Percentiles rank a stretch among this genome's conserved stretches.
These are phyloP conservation scores for Leccinum disarticulatum DNA, from an alignment of 768 basidiomycete genomes.

Conservation along the genomic window DNA sequence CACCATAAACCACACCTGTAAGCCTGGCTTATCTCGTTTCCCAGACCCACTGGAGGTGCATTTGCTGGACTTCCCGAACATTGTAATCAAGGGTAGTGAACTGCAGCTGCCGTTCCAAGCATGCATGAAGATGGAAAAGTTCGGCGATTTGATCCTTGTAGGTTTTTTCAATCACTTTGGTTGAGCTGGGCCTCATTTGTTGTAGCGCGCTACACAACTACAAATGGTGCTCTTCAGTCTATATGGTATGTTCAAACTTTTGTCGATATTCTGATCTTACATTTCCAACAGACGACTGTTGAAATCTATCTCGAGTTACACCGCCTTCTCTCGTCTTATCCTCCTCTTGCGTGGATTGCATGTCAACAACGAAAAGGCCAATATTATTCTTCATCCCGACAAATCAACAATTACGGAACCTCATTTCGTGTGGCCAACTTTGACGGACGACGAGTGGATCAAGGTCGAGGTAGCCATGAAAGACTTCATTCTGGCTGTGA, in stretches of 20 bases:
- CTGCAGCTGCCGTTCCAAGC: constrained; percentile 99
- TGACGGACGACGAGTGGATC: constrained; percentile 96
- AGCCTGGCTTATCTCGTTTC: constrained; percentile 6
- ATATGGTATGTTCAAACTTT: constrained; percentile 55
- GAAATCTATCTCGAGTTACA: constrained; percentile 98
- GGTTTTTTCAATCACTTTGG: constrained; percentile 13
- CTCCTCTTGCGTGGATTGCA: constrained; percentile 95
- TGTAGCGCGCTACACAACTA: constrained; percentile 90
- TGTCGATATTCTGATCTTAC: constrained; percentile 8
- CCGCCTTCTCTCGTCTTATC: constrained; percentile 97
- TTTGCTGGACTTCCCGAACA: constrained; percentile 99
- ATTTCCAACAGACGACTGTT: constrained; percentile 79
- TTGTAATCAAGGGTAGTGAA: constrained; percentile 99
- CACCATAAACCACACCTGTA: neutral
- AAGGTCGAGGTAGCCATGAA: constrained; percentile 99
- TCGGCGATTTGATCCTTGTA: constrained; percentile 93
- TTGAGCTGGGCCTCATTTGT: neutral
- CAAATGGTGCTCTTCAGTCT: constrained; percentile 99
- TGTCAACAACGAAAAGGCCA: constrained; percentile 99
- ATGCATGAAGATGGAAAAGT: constrained; percentile 99
- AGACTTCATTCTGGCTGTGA: constrained; percentile 86
- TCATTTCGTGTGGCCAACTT: constrained; percentile 96
- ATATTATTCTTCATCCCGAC: constrained; percentile 96
- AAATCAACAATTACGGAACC: constrained; percentile 96
- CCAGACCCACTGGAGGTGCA: constrained; percentile 94